phyloP scores from a whole-genome alignment of 73 alveolate genomes.

The Stentor coeruleus region DNA sequence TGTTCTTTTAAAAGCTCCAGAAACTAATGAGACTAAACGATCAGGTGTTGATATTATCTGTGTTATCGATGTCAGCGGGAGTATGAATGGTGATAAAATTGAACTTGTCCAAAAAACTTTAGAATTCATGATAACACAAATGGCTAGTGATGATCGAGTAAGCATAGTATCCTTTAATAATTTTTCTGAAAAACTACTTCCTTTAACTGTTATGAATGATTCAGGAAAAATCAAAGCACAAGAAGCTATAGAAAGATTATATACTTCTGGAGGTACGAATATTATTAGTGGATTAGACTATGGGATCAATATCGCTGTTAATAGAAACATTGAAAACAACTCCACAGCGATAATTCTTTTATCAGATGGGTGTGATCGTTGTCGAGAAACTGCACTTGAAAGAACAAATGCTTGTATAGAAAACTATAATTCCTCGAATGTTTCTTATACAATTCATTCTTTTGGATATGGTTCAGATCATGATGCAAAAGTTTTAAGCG shows the following conservation, averaged over 20 bases:
- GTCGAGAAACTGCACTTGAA: background rate
- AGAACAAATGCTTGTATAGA: slow-evolving; percentile 31
- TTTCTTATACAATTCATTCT: slow-evolving; percentile 66
- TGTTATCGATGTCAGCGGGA: slow-evolving; percentile 63
- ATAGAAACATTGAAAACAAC: slow-evolving; percentile 42
- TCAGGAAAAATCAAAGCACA: slow-evolving; percentile 31
- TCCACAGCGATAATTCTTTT: slow-evolving; percentile 57
- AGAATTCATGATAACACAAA: slow-evolving; percentile 33
- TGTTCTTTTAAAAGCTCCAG: background rate
- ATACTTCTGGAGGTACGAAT: slow-evolving; percentile 64
- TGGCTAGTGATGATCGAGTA: slow-evolving; percentile 53
- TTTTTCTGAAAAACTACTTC: slow-evolving; percentile 36
- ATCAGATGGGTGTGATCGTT: slow-evolving; percentile 71
- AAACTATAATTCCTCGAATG: slow-evolving; percentile 30
- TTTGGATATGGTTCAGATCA: slow-evolving; percentile 82
- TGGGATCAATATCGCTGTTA: slow-evolving; percentile 54
- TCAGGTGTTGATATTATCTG: slow-evolving; percentile 58
- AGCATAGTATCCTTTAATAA: slow-evolving; percentile 46
- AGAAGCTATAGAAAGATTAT: slow-evolving; percentile 30
- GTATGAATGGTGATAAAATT: slow-evolving; percentile 61
- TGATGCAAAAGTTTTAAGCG: slow-evolving; percentile 63
- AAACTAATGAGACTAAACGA: background rate
- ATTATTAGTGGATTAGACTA: slow-evolving; percentile 52
- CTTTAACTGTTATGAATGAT: slow-evolving; percentile 41
- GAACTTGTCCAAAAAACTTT: slow-evolving; percentile 40